Evolutionary conservation across 441 rosid genomes (phyloP), one percentile per base, ranked within the genome.

Genomic region (Euphorbia neoarborescens): DNA sequence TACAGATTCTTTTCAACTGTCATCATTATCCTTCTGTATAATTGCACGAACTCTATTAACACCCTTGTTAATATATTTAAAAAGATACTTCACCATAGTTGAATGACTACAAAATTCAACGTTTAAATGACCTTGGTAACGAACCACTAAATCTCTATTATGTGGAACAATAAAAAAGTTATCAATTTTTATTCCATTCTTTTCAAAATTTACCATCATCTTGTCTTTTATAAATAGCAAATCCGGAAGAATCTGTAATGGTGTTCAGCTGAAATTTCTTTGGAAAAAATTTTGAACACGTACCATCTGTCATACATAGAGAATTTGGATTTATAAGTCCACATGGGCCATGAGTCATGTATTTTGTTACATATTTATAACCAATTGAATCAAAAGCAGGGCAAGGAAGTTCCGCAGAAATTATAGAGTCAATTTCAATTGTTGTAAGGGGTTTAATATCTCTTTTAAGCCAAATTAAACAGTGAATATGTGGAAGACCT

Each of bases 321-420:
- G 34, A 15, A 5, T 5, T 4, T 12, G 37, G 62, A 15, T 19
- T 13, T 0, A 10, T 9, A 8, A 2, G 1, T 0, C 75, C 66
- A 42, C 78, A 81, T 17, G 78, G 75, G 0, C 69, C 74, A 37
- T 72, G 76, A 0, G 69, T 42, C 79, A 76, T 76, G n/a, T 60
- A 67, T 22, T 68, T 28, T 0, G 46, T 3, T 2, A 71, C 69
- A 11, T 17, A 17, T 3, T n/a, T 27, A 57, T 35, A 69, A 0
- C 60, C 66, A 9, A 15, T 10, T 0, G 32, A 37, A 51, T 72
- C 71, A 1, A 0, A 0, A 0, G 1, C 0, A 0, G 27, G 19
- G 10, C 51, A 3, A 0, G 66, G 77, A 0, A 77, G 2, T 24
- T 77, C 56, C 0, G 67, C 56, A 0, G 5, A 57, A 3, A 73